Evolutionary conservation across 1,284 basidiomycete genomes (phyloP), one percentile per base, ranked within the genome.

Genomic region (Retiboletus fuscus): DNA sequence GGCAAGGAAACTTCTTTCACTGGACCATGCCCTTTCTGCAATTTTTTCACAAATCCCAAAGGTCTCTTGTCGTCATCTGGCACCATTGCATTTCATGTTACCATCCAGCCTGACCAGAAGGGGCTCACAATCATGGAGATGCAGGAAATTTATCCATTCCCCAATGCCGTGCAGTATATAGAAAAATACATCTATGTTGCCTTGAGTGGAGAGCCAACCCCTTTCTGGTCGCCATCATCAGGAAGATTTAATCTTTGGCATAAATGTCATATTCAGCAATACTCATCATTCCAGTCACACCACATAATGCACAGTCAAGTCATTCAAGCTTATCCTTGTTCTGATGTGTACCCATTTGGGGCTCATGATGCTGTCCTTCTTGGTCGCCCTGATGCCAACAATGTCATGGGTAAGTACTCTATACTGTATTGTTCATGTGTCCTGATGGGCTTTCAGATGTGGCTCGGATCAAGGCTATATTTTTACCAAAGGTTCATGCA

Each of bases 11-110:
- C 11, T 18, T 41, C 10, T 41, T 69, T 70, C 44, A n/a, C 46
- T 1, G 53, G 69, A 41, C 67, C 49, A 5, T 11, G 15, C 39
- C 41, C 60, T 6, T 49, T 70, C 46, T 15, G 8, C 44, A 69
- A 70, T 22, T 61, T 62, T 18, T 70, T 70, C n/a, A 11, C 67
- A 22, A 62, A 47, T 11, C 63, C 63, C 20, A 49, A 64, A 11
- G 67, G 67, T 7, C 39, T 70, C 3, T 24, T 69, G 2, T 70
- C 69, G 4, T 16, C 61, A 10, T 68, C 69, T 44, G 61, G 58
- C 16, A 39, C 28, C 39, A 58, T 41, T 5, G 44, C 51, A 10
- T 68, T 63, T 28, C 66, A 70, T 28, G 47, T 70, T 22, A 68
- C 69, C n/a, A 30, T 70, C 16, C 11, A 51, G 30, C 63, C 63